These are phyloP conservation scores for Apiospora saccharicola DNA, from an alignment of 2,329 filamentous ascomycete genomes.

Conservation along the genomic window DNA sequence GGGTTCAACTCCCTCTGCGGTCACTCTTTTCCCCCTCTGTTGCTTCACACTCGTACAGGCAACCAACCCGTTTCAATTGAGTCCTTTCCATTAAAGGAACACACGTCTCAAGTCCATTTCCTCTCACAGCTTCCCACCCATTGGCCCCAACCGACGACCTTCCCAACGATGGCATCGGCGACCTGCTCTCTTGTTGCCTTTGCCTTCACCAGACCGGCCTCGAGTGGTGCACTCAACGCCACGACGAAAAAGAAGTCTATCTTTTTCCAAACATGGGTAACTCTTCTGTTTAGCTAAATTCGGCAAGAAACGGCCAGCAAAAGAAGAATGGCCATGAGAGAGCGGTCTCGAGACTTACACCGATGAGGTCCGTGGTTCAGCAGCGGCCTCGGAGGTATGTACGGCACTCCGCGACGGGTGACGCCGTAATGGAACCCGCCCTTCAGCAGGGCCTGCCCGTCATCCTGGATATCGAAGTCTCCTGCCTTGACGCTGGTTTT, in stretches of 20 bases:
- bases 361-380: constrained; percentile 59
- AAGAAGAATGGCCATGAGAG: neutral
- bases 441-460: constrained; percentile 41
- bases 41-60: neutral
- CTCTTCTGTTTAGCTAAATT: neutral
- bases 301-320: neutral
- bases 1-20: constrained; percentile 8
- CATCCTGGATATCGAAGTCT: constrained; percentile 48
- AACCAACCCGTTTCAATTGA: neutral
- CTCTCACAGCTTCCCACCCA: constrained; percentile 57
- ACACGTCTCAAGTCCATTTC: constrained; percentile 38
- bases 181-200: constrained; percentile 53
- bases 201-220: constrained; percentile 45
- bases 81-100: neutral
- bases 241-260: constrained; percentile 58
- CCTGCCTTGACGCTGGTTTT: constrained; percentile 43
- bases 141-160: constrained; percentile 57
- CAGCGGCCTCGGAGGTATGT: constrained; percentile 54
- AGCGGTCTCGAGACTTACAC: constrained; percentile 43
- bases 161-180: constrained; percentile 51
- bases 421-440: constrained; percentile 57
- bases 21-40: neutral
- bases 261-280: neutral
- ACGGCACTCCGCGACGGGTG: constrained; percentile 49
- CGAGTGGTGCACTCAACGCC: constrained; percentile 53